Percentiles rank a stretch among this genome's conserved stretches.
Conservation (phyloP, 179 eudicot species). For the Kewa caespitosa region DNA sequence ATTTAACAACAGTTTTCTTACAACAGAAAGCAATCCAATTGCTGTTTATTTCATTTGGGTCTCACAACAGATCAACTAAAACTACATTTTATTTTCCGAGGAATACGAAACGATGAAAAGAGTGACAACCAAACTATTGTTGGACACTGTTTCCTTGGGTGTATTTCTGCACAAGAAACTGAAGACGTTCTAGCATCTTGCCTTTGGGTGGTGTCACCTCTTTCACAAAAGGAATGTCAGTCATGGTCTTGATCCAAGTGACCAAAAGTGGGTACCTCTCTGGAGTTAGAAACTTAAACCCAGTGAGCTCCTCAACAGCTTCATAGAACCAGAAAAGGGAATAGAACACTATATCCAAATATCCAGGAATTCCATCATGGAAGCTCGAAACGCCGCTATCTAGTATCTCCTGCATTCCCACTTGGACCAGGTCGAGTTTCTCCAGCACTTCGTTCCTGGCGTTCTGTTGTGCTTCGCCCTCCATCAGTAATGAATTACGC, state of each 20-base stretch:
- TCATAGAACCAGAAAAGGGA: constrained; percentile 23
- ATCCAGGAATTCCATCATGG: constrained; percentile 24
- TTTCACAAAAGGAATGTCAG: constrained; percentile 18
- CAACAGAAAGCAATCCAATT: neutral
- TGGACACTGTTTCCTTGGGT: neutral
- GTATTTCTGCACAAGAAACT: constrained; percentile 7
- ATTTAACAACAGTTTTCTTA: no score
- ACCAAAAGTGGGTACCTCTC: constrained; percentile 29
- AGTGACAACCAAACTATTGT: neutral
- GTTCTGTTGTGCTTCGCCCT: constrained; percentile 24
- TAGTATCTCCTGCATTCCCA: constrained; percentile 32
- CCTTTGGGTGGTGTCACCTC: constrained; percentile 27
- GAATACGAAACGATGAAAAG: neutral
- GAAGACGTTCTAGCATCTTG: constrained; percentile 15
- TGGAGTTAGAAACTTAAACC: constrained; percentile 12
- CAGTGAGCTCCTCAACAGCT: constrained; percentile 15
- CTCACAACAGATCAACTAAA: neutral
- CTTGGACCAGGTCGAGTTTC: constrained; percentile 31
- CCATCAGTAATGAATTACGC: neutral
- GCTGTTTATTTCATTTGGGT: no score
- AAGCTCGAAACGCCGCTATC: constrained; percentile 24
- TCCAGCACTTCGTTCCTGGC: constrained; percentile 10
- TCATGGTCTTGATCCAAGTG: constrained; percentile 26
- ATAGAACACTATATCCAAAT: constrained; percentile 34
- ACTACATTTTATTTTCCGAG: neutral